Conservation (phyloP, 2,329 filamentous ascomycete species). For the Phaeophleospora eucalypticola region DNA sequence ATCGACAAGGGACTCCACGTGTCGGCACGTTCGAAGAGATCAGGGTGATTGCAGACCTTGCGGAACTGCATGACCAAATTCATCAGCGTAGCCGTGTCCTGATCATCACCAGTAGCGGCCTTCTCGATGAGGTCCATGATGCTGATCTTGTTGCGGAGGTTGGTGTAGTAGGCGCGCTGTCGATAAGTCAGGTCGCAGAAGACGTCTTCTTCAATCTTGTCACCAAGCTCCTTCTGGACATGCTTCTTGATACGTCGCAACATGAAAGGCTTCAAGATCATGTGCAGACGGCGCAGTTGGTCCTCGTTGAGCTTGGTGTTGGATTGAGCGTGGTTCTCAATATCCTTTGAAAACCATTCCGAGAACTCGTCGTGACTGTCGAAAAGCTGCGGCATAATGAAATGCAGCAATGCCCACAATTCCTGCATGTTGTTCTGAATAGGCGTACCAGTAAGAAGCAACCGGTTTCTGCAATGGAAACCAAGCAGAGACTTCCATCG, state of each 20-base stretch:
- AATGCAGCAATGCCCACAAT: conserved; percentile 93
- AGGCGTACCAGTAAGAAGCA: conserved; percentile 90
- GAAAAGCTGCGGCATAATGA: conserved; percentile 99
- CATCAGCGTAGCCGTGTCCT: conserved; percentile 94
- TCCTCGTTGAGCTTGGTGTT: conserved; percentile 99
- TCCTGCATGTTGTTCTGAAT: conserved; percentile 99
- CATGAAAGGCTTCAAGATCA: conserved; percentile 99
- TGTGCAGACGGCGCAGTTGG: conserved; percentile 91
- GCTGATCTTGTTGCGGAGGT: conserved; percentile 92
- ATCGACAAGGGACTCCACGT: conserved; percentile 81
- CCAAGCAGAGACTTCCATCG: conserved; percentile 93
- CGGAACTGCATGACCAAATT: conserved; percentile 99
- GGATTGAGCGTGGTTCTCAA: conserved; percentile 96
- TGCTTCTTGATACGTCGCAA: conserved; percentile 99
- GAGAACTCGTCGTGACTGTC: conserved; percentile 90
- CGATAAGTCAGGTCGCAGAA: conserved; percentile 97
- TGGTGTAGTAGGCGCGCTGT: conserved; percentile 88
- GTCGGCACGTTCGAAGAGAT: conserved; percentile 92
- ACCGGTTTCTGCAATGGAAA: conserved; percentile 91
- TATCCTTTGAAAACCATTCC: conserved; percentile 93
- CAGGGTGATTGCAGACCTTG: conserved; percentile 98
- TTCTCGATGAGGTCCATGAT: conserved; percentile 99
- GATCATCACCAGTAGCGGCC: conserved; percentile 86
- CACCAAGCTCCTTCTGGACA: conserved; percentile 95
- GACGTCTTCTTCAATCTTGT: conserved; percentile 96